Conservation (phyloP, 768 basidiomycete species). For the Mycena floridula region DNA sequence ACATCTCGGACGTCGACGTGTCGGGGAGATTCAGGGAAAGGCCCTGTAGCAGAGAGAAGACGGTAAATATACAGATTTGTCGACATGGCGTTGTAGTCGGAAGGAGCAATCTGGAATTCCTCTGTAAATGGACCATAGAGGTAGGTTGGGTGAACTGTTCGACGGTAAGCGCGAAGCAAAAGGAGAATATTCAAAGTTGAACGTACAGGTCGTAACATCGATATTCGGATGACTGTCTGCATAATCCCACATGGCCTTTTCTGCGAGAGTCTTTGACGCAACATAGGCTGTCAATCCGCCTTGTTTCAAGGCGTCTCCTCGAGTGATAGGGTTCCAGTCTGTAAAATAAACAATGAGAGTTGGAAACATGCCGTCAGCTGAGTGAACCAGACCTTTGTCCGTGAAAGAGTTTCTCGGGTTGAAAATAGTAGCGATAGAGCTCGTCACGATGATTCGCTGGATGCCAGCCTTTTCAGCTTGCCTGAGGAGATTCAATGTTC, state of each 20-base stretch:
- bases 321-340: not conserved
- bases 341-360: not conserved
- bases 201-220: constrained; percentile 11
- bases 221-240: too few species aligned
- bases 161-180: too few species aligned
- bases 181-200: not conserved
- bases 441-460: too few species aligned
- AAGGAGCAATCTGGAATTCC: not conserved
- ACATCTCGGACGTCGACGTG: constrained; percentile 7
- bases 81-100: not conserved
- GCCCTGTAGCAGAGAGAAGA: constrained; percentile 1
- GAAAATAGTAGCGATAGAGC: too few species aligned
- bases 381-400: not conserved
- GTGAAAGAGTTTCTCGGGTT: not conserved
- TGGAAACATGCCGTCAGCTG: not conserved
- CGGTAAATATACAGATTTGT: constrained; percentile 8
- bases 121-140: constrained; percentile 5
- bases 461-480: constrained; percentile 2
- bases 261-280: constrained; percentile 19
- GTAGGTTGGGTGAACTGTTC: constrained; percentile 3
- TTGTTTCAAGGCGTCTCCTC: too few species aligned
- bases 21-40: not conserved
- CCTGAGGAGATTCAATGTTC: constrained; percentile 10
- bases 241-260: constrained; percentile 21
- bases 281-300: constrained; percentile 10